Evolutionary conservation across 2,329 filamentous ascomycete species (phyloP), one percentile per base, ranked within the genome.

Genomic region (Colletotrichum tabaci): DNA sequence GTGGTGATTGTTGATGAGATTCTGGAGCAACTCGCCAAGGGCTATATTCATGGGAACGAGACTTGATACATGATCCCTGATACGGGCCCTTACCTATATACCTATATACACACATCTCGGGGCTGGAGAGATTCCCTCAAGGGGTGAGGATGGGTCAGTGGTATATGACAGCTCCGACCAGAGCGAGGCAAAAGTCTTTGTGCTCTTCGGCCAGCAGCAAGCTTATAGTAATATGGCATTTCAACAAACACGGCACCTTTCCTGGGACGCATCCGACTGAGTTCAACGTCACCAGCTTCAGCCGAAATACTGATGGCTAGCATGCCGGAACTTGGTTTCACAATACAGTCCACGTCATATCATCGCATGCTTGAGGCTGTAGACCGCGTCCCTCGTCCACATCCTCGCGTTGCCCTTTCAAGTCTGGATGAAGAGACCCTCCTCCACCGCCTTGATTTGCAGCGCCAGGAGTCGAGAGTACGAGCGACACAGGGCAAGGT

Each of bases 401-500:
- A 35, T 2, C 4, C 26, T 47, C 49, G 8, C 15, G 9, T 38
- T 35, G 42, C 15, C 46, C n/a, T 23, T 50, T 49, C 84, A 82
- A 0, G 77, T 76, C 38, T 80, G 79, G 18, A 71, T 74, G 56
- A 82, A 82, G 18, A 85, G 21, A 0, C 80, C 81, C n/a, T 77
- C 82, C 72, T 84, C 82, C 0, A 81, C 65, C 0, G 77, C 87
- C 77, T 87, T 86, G 58, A 89, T 88, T 78, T 88, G 87, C 62
- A 89, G 73, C 0, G 86, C 87, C 71, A 89, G 67, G 2, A 88
- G 64, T 55, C 84, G 86, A 0, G 90, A 92, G 74, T 85, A 92
- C 53, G 89, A 89, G 18, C 90, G 83, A 69, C 89, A 91, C 62
- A 92, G 79, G 0, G 89, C 89, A 47, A 93, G 76, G 73, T 91